These are phyloP conservation scores for Cyberlindnera lachancei DNA, from an alignment of 805 yeast species.

Conservation along the genomic window DNA sequence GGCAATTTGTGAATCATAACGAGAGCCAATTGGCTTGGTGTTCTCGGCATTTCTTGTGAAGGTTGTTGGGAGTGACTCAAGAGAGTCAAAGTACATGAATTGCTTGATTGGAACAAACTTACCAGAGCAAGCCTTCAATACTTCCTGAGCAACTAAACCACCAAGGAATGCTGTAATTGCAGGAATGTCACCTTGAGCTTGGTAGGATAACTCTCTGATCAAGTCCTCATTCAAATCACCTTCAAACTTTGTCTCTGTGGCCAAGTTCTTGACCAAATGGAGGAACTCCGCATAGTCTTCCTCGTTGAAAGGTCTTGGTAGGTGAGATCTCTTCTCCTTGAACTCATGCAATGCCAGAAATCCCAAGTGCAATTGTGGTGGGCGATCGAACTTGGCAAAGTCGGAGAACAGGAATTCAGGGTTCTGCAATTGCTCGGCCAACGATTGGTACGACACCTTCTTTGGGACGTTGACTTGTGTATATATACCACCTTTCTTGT, in stretches of 20 bases:
- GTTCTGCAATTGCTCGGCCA: slow-evolving; percentile 52
- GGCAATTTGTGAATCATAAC: slow-evolving; percentile 95
- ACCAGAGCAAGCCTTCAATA: slow-evolving; percentile 88
- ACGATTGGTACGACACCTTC: slow-evolving; percentile 51
- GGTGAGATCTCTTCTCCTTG: slow-evolving; percentile 44
- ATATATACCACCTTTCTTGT: slow-evolving; percentile 80
- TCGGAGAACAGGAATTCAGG: slow-evolving; percentile 84
- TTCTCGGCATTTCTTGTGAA: slow-evolving; percentile 62
- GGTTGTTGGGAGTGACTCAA: slow-evolving; percentile 76
- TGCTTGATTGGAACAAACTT: slow-evolving; percentile 93
- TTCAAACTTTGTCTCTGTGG: slow-evolving; percentile 47
- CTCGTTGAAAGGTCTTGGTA: slow-evolving; percentile 72
- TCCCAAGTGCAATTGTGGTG: slow-evolving; percentile 84
- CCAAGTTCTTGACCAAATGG: slow-evolving; percentile 50
- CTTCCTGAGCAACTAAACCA: slow-evolving; percentile 95
- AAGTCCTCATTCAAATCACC: slow-evolving; percentile 60
- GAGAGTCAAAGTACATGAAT: slow-evolving; percentile 86
- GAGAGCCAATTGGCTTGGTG: slow-evolving; percentile 66
- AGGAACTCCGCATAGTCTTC: slow-evolving; percentile 68
- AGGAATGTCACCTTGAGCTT: slow-evolving; percentile 88
- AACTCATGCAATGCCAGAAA: slow-evolving; percentile 85
- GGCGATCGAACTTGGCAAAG: slow-evolving; percentile 90
- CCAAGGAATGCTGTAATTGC: slow-evolving; percentile 87
- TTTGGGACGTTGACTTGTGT: slow-evolving; percentile 87
- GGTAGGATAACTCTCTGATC: slow-evolving; percentile 67